Evolutionary conservation across 1,284 basidiomycete genomes (phyloP), one percentile per base, ranked within the genome.

Genomic region (Singerocomus inundabilis): DNA sequence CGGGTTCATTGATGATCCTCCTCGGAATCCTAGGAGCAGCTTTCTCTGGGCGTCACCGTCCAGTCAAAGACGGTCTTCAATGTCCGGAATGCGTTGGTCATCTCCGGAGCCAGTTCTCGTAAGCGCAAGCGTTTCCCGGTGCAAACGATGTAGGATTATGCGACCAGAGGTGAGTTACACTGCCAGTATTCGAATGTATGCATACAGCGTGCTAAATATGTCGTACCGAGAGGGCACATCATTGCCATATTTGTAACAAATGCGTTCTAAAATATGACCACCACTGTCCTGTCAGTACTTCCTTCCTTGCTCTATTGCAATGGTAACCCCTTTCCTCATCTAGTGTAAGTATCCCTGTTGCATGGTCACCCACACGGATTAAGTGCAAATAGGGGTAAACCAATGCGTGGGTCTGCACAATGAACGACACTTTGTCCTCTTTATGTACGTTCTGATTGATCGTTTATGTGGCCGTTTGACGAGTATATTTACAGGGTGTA

Each of bases 191-290:
- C 10, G 11, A 35, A 37, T 9, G 2, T 28, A 12, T 38, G 28
- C 6, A 5, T 38, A 10, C 32, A 35, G n/a, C 36, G 30, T 31
- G 33, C 57, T 64, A 18, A 68, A 11, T 36, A 32, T 30, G 4
- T 50, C 35, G 51, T 49, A 51, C 58, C 54, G 73, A 98, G 85
- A 85, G 97, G 67, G 79, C 95, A 3, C 96, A 99, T 67, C 97
- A 99, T 70, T 99, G 96, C 72, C 80, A 87, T 10, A 86, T 97
- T 57, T 99, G 96, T 70, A 91, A 92, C 56, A 82, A 80, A 46
- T 99, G 97, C 67, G 82, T 97, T 21, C 71, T 98, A 44, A 93
- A 97, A 67, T 98, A 90, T 71, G 94, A 97, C 63, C 94, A 97
- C 64, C 94, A 97, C 70, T 94, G 91, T 71, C 91, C 91, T 65